phyloP scores from a whole-genome alignment of 768 basidiomycete species.

The Dacryopinax spathularia region DNA sequence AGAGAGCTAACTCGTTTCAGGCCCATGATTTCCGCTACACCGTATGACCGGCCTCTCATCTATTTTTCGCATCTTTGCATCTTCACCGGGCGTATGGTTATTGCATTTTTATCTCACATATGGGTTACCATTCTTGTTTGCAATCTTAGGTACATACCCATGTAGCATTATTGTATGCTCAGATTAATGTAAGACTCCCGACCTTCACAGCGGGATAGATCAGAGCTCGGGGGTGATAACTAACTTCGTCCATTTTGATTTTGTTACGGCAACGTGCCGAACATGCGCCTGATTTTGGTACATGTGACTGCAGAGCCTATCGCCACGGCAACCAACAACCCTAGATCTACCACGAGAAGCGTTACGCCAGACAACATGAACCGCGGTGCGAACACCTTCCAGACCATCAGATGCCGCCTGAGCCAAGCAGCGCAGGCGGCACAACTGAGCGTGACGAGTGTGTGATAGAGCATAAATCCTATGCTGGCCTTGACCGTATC shows the following conservation, averaged over 20 bases:
- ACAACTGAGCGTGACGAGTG: constrained; percentile 47
- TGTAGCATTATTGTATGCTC: not conserved
- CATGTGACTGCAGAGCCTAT: constrained; percentile 29
- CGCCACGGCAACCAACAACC: constrained; percentile 45
- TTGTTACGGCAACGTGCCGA: not conserved
- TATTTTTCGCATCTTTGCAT: not conserved
- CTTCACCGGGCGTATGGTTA: no score
- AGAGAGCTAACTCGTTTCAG: not conserved
- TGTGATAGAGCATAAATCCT: constrained; percentile 57
- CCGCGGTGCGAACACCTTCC: constrained; percentile 96
- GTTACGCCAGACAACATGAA: constrained; percentile 67
- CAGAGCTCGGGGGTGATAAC: not conserved
- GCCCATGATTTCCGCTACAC: not conserved
- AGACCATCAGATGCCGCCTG: constrained; percentile 86
- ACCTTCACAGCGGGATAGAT: no score
- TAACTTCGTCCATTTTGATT: not conserved
- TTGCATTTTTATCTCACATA: not conserved
- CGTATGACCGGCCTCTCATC: not conserved
- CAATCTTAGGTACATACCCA: not conserved
- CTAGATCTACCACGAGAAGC: constrained; percentile 57
- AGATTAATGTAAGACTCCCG: not conserved
- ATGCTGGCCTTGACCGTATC: constrained; percentile 31
- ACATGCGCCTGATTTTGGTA: not conserved
- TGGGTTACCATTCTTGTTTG: constrained; percentile 1
- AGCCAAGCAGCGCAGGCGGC: constrained; percentile 61